phyloP scores from a whole-genome alignment of 805 yeast genomes.

The Teunomyces cretensis region DNA sequence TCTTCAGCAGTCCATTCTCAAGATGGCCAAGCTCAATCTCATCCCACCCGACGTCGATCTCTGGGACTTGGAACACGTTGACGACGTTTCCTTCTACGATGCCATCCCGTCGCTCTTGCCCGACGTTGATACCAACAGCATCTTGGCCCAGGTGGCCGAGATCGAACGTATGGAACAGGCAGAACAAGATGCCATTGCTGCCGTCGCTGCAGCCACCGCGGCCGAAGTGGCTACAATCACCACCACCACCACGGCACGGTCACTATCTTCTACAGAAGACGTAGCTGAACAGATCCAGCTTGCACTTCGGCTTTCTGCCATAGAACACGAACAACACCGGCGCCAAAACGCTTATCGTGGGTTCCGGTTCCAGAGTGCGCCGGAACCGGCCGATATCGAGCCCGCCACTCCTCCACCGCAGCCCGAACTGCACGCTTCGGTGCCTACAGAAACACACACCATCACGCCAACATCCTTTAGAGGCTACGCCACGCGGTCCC shows the following conservation, averaged over 20 bases:
- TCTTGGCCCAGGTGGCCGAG: neutral
- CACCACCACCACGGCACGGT: neutral
- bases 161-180: neutral
- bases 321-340: slow-evolving; percentile 1
- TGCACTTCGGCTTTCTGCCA: slow-evolving; percentile 2
- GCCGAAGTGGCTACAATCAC: neutral
- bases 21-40: slow-evolving; percentile 15
- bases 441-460: no score
- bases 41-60: slow-evolving; percentile 18
- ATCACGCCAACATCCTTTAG: no score
- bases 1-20: slow-evolving; percentile 17
- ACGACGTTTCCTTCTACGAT: slow-evolving; percentile 19
- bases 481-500: no score
- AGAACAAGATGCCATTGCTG: neutral
- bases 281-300: slow-evolving; percentile 2
- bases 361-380: slow-evolving; percentile 2
- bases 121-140: slow-evolving; percentile 3
- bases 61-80: slow-evolving; percentile 22
- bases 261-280: slow-evolving; percentile 1
- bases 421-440: no score
- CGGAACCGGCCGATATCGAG: neutral
- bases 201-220: neutral
- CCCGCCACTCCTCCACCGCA: neutral
- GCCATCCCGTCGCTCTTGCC: slow-evolving; percentile 20
- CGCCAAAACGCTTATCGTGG: slow-evolving; percentile 1